phyloP scores from a whole-genome alignment of 176 grass and related monocot species.

The Triticum timopheevii region DNA sequence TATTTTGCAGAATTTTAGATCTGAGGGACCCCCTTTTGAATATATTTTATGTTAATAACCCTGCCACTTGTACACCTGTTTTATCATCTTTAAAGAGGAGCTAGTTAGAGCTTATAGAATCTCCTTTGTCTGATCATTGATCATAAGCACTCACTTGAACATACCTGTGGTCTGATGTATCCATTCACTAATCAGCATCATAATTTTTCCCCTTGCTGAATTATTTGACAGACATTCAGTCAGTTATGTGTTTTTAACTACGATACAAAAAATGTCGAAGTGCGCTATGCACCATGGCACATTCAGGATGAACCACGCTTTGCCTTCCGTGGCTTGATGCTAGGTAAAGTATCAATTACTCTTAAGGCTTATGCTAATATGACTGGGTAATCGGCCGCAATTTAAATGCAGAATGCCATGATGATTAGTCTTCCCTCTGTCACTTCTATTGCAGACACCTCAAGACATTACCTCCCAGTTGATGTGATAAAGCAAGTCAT shows the following conservation, averaged over 20 bases:
- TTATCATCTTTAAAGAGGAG: neutral
- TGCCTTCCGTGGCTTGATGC: slow-evolving; percentile 71
- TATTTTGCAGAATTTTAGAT: neutral
- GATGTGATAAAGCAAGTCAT: slow-evolving; percentile 91
- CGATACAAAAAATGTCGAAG: slow-evolving; percentile 81
- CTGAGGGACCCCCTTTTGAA: neutral
- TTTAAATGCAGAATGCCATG: neutral
- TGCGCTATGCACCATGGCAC: slow-evolving; percentile 76
- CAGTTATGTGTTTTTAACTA: slow-evolving; percentile 90
- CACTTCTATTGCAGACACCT: slow-evolving; percentile 65
- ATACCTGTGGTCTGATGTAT: neutral
- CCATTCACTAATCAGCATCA: neutral
- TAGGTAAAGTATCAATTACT: slow-evolving; percentile 34
- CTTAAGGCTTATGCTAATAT: neutral
- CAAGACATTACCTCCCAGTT: slow-evolving; percentile 82
- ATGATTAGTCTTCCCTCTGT: slow-evolving; percentile 16
- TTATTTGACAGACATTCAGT: slow-evolving; percentile 78
- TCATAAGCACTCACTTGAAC: neutral
- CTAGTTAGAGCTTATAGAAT: slow-evolving; percentile 6
- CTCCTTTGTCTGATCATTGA: neutral
- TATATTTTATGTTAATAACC: neutral
- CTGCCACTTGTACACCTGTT: neutral
- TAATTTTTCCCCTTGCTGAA: neutral
- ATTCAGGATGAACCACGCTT: slow-evolving; percentile 96
- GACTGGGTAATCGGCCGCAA: neutral